phyloP scores from a whole-genome alignment of 257 asterid genomes.

The Solanum pinnatisectum region DNA sequence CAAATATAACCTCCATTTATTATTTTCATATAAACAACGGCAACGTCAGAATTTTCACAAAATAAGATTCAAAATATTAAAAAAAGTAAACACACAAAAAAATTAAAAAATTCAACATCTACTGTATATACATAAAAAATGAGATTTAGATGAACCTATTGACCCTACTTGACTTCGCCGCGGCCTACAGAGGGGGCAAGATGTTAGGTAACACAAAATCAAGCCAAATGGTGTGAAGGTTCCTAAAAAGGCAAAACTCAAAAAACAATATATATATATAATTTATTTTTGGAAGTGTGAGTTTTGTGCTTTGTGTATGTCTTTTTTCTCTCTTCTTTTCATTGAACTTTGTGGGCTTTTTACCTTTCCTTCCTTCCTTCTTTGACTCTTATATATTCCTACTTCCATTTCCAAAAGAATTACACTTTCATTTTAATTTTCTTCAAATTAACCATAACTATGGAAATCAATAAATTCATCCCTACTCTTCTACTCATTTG shows the following conservation, averaged over 20 bases:
- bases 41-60: too few species aligned
- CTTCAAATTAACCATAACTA: slow-evolving; percentile 3
- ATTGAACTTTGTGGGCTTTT: not conserved
- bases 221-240: slow-evolving; percentile 39
- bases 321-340: slow-evolving; percentile 15
- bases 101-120: not conserved
- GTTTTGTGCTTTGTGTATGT: slow-evolving; percentile 71
- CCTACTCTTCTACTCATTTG: slow-evolving; percentile 18
- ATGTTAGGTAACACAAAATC: slow-evolving; percentile 25
- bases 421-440: not conserved
- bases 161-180: not conserved
- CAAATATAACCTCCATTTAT: not conserved
- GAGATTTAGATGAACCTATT: not conserved
- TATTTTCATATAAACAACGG: not conserved
- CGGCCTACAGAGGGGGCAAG: not conserved
- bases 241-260: slow-evolving; percentile 33
- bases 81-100: accelerated
- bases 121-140: accelerated
- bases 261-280: not conserved
- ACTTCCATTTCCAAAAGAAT: not conserved
- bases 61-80: not conserved
- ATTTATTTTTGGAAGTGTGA: slow-evolving; percentile 40
- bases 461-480: slow-evolving; percentile 4
- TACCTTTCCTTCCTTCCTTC: not conserved
- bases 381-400: slow-evolving; percentile 30